phyloP scores from a whole-genome alignment of 139 green algal species.

The Nannochloris sp. region DNA sequence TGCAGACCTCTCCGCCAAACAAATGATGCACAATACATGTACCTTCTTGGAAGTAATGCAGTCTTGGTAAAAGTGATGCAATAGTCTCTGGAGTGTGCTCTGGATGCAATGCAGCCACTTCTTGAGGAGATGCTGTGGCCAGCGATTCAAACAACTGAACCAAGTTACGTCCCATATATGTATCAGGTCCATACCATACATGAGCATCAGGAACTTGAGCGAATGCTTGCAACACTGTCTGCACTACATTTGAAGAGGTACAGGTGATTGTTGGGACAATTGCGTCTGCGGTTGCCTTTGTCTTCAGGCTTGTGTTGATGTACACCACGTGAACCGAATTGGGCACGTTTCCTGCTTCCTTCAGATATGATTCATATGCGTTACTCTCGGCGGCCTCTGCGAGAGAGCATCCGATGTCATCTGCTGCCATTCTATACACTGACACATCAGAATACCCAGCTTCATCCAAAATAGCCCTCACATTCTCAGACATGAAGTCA shows the following conservation, averaged over 20 bases:
- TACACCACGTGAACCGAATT: conserved; percentile 87
- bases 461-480: conserved; percentile 89
- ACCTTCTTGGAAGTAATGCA: conserved; percentile 83
- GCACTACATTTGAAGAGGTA: conserved; percentile 97
- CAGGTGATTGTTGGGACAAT: conserved; percentile 96
- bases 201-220: conserved; percentile 63
- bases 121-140: conserved; percentile 38
- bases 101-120: conserved; percentile 70
- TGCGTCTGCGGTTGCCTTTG: conserved; percentile 78
- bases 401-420: conserved; percentile 89
- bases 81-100: conserved; percentile 33
- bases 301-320: conserved; percentile 96
- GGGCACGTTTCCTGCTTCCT: conserved; percentile 35
- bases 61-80: conserved; percentile 58
- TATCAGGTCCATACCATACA: conserved; percentile 97
- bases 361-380: conserved; percentile 68
- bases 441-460: conserved; percentile 51
- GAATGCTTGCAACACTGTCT: conserved; percentile 89
- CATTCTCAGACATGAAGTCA: conserved; percentile 99
- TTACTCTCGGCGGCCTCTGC: conserved; percentile 82
- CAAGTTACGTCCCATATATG: conserved; percentile 98
- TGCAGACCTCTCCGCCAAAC: conserved; percentile 80
- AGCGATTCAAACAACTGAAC: conserved; percentile 74
- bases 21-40: conserved; percentile 98
- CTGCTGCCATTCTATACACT: conserved; percentile 74